Base-by-base conservation (phyloP, 805 yeast species). In the Ogataea pignaliae region DNA sequence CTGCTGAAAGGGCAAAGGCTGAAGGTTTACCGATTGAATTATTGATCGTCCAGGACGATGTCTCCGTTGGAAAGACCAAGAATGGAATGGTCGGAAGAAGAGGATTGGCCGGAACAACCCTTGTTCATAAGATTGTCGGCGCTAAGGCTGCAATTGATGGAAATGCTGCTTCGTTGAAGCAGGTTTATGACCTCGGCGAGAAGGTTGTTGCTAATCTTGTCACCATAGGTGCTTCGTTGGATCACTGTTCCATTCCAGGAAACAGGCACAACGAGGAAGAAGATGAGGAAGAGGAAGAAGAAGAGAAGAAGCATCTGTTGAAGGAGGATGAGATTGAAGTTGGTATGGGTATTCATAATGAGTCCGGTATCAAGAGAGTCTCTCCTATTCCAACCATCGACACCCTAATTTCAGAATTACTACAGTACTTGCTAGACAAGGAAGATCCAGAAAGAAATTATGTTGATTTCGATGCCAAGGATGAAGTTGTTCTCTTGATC, bases 331-430 rank as follows among this genome's bases (percentile, higher is more conserved):
- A 86, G 63, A 83, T 85, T 60, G 98, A 90, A 63, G 73, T 90
- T 46, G 98, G 98, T 26, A 83, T 90, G 81, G 98, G 98, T 37
- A 90, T 90, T 48, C 98, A 90, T 65, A 90, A 90, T 57, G 98
- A 90, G 63, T 93, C 96, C 1, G 97, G 97, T 48, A 81, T 81
- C 45, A 71, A 75, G 42, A 76, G 78, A 48, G 59, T 78, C 32
- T 66, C 71, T 28, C 84, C 85, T 14, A 78, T 90, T 53, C 97
- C 97, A 21, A 61, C 78, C 0, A 78, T 88, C 40, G 82, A 79
- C 14, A 76, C 75, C 0, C 66, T 91, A 29, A 70, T 81, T 37
- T 61, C 73, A 28, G 71, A 77, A 29, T 71, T 91, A 70, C 73
- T 84, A 42, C 71, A 80, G 37, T 78, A 79, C 56, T 65, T 90